Evolutionary conservation across 73 alveolate genomes (phyloP).

Genomic region (Symbiodinium natans): DNA sequence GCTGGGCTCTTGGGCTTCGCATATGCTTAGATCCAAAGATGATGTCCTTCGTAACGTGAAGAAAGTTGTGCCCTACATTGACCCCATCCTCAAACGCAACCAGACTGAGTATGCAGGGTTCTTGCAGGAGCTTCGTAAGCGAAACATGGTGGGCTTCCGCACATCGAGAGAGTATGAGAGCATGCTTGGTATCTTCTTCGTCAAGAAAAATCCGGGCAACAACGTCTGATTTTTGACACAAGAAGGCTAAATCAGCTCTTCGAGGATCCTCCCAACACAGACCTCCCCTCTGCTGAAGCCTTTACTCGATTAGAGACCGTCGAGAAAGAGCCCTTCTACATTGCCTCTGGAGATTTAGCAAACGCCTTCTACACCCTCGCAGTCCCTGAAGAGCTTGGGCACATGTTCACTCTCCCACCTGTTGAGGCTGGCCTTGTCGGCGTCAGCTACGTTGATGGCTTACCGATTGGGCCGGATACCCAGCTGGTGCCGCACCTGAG

Average conservation of each 20-base stretch:
- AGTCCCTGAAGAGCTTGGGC: neutral
- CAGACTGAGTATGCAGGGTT: neutral
- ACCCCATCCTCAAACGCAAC: slow-evolving; percentile 34
- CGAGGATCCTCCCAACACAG: slow-evolving; percentile 20
- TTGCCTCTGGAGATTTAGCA: neutral
- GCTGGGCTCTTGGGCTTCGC: slow-evolving; percentile 36
- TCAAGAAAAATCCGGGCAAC: slow-evolving; percentile 24
- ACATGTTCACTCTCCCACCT: neutral
- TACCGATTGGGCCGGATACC: neutral
- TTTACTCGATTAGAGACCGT: neutral
- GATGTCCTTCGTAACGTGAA: neutral
- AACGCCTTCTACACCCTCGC: slow-evolving; percentile 21
- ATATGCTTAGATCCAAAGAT: neutral
- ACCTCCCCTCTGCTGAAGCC: slow-evolving; percentile 47
- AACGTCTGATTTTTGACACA: slow-evolving; percentile 18
- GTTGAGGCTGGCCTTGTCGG: neutral
- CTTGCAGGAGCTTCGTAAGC: neutral
- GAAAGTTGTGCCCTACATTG: neutral
- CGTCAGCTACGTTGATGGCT: neutral
- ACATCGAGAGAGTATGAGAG: neutral
- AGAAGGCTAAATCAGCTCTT: neutral
- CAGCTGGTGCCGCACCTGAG: neutral
- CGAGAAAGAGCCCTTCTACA: neutral
- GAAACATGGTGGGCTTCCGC: neutral
- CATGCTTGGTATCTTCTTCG: neutral